phyloP scores from a whole-genome alignment of 257 asterid genomes.

The Fraxinus americana region DNA sequence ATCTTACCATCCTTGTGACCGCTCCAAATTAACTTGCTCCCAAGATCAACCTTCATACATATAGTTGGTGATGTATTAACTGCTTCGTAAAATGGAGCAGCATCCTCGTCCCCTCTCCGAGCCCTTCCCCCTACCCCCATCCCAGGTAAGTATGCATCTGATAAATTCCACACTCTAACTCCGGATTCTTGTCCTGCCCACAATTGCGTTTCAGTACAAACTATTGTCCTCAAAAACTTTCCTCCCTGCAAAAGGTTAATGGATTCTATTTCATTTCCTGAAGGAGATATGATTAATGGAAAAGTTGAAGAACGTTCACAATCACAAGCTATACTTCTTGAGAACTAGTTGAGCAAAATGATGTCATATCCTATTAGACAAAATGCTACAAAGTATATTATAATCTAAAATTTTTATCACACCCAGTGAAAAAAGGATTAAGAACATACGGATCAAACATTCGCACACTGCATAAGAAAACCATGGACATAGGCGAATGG shows the following conservation, averaged over 20 bases:
- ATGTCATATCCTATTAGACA: too few species aligned
- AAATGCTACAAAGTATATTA: too few species aligned
- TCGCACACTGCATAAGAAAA: too few species aligned
- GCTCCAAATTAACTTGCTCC: conserved; percentile 81
- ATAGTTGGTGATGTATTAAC: conserved; percentile 61
- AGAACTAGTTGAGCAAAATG: too few species aligned
- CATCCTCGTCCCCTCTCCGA: conserved; percentile 91
- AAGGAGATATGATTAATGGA: too few species aligned
- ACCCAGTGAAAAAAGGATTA: too few species aligned
- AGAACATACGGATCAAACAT: too few species aligned
- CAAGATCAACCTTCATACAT: conserved; percentile 78
- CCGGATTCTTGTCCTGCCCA: conserved; percentile 98
- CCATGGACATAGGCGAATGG: too few species aligned
- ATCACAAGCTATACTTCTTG: too few species aligned
- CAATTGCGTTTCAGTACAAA: conserved; percentile 70
- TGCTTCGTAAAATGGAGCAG: conserved; percentile 86
- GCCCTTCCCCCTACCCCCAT: conserved; percentile 62
- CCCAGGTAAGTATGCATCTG: conserved; percentile 77
- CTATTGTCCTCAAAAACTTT: conserved; percentile 74
- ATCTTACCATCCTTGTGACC: conserved; percentile 96
- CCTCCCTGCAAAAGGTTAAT: conserved; percentile 58
- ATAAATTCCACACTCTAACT: conserved; percentile 83
- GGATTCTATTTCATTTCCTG: background rate
- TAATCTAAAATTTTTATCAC: too few species aligned
- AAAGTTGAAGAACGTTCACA: too few species aligned